Conservation (phyloP, 345 rosid genomes). For the Erysimum cheiranthoides region DNA sequence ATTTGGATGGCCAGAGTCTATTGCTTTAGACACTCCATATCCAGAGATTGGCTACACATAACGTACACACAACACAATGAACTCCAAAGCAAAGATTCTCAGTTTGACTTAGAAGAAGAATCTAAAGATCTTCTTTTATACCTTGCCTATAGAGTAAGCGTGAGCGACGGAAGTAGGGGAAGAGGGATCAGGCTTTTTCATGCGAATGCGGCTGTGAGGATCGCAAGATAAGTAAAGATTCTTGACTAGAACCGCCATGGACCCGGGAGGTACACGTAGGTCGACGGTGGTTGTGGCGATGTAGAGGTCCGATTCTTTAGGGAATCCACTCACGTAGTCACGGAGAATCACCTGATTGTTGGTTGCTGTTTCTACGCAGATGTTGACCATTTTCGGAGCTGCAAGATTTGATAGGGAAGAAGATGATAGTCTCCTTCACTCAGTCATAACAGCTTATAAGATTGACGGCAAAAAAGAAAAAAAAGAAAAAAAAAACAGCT, state of each 20-base stretch:
- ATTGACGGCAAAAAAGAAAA: too few relatives aligned
- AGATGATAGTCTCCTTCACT: too few relatives aligned
- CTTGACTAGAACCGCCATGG: constrained; percentile 49
- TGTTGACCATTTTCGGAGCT: background rate
- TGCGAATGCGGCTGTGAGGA: constrained; percentile 48
- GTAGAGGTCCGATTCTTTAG: constrained; percentile 52
- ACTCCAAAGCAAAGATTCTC: background rate
- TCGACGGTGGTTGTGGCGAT: constrained; percentile 32
- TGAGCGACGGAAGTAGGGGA: background rate
- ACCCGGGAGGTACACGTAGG: constrained; percentile 32
- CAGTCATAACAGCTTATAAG: too few relatives aligned
- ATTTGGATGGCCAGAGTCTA: constrained; percentile 45
- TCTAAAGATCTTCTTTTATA: too few relatives aligned
- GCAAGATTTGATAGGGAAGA: too few relatives aligned
- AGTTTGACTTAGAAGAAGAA: too few relatives aligned
- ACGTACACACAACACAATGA: too few relatives aligned
- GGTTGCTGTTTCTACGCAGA: constrained; percentile 29
- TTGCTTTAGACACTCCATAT: constrained; percentile 51
- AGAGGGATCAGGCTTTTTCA: constrained; percentile 9
- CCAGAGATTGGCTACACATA: constrained; percentile 56
- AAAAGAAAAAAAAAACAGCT: too few relatives aligned
- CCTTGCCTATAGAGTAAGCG: constrained; percentile 38
- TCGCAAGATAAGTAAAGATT: constrained; percentile 62
- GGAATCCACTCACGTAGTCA: constrained; percentile 44
- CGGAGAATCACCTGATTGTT: constrained; percentile 56